Evolutionary conservation across 176 grass and related monocot genomes (phyloP).

Genomic region (Oryza glaberrima): DNA sequence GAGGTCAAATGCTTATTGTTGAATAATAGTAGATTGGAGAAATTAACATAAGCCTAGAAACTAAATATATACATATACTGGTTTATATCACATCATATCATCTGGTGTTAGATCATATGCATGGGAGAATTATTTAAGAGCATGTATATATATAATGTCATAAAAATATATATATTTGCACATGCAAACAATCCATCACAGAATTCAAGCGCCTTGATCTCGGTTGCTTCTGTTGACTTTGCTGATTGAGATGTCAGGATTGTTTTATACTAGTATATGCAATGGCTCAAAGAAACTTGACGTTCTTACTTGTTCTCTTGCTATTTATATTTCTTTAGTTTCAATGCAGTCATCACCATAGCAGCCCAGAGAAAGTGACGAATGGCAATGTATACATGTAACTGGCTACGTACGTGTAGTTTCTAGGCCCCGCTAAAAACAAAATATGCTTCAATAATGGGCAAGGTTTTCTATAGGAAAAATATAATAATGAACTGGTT

Average conservation of each 20-base stretch:
- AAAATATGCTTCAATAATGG: neutral
- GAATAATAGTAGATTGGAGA: neutral
- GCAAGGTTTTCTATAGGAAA: no score
- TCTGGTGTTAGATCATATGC: conserved; percentile 10
- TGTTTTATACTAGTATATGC: conserved; percentile 16
- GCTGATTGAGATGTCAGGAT: conserved; percentile 44
- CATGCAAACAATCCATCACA: conserved; percentile 34
- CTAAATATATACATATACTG: neutral
- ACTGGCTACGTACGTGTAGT: neutral
- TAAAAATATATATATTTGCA: neutral
- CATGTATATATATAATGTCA: neutral
- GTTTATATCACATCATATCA: conserved; percentile 28
- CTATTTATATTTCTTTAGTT: conserved; percentile 25
- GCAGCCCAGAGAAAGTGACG: conserved; percentile 34
- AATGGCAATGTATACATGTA: conserved; percentile 35
- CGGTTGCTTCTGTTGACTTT: conserved; percentile 51
- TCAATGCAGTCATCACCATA: neutral
- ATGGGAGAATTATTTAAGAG: neutral
- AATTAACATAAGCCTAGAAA: neutral
- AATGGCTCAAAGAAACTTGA: conserved; percentile 31
- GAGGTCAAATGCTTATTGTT: conserved; percentile 27
- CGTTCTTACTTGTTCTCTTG: conserved; percentile 36
- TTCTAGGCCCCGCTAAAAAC: conserved; percentile 8
- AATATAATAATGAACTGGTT: neutral
- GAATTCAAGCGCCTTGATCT: conserved; percentile 47